Conservation (phyloP, 306 rosid species). For the Oxytropis ochrocephala region DNA sequence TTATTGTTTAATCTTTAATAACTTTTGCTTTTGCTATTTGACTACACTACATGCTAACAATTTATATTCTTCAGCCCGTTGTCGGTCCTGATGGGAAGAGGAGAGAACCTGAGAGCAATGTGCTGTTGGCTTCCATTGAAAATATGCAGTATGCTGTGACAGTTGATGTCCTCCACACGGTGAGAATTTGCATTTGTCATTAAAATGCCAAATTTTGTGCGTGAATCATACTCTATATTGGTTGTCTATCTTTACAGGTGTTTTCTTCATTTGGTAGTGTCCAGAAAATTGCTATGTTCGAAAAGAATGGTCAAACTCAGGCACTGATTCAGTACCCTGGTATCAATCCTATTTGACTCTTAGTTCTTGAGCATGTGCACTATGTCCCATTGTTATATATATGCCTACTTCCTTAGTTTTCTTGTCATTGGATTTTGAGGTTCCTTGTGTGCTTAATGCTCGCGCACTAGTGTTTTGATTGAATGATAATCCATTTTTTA, state of each 20-base stretch:
- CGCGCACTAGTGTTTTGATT: background rate
- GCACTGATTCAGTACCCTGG: conserved; percentile 83
- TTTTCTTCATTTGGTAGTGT: conserved; percentile 71
- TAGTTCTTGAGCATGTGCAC: background rate
- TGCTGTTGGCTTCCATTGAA: conserved; percentile 88
- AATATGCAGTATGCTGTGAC: conserved; percentile 98
- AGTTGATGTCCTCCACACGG: conserved; percentile 85
- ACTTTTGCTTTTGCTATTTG: background rate
- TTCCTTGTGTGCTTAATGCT: background rate
- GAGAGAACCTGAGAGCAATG: conserved; percentile 83
- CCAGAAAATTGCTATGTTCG: conserved; percentile 83
- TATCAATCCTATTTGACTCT: conserved; percentile 27
- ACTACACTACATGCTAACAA: conserved; percentile 23
- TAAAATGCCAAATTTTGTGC: background rate
- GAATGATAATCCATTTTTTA: background rate
- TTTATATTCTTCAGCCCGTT: conserved; percentile 44
- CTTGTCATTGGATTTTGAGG: background rate
- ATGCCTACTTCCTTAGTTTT: background rate
- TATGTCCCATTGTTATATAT: background rate
- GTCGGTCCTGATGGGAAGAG: conserved; percentile 88
- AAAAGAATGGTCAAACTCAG: conserved; percentile 83
- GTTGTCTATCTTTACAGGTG: conserved; percentile 41
- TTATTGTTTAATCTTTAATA: conserved; percentile 5
- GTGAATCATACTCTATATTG: conserved; percentile 11
- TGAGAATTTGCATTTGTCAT: conserved; percentile 19